Evolutionary conservation across 345 rosid genomes (phyloP).

Genomic region (Noccaea bulbosa): DNA sequence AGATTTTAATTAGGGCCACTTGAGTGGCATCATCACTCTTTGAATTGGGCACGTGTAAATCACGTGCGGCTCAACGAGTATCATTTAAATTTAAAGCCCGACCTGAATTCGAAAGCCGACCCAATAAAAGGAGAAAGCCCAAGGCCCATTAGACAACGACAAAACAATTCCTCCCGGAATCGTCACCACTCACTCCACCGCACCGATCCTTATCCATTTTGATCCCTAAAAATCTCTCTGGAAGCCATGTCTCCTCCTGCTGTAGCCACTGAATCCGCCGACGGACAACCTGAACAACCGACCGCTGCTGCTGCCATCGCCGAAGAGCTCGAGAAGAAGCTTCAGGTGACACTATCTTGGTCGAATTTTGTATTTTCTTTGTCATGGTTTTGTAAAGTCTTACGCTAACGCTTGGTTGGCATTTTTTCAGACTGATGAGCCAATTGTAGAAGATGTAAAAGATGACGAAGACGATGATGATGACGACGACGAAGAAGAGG

Average conservation of each 20-base stretch:
- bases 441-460: constrained; percentile 70
- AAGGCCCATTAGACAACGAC: not conserved
- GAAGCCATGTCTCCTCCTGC: constrained; percentile 63
- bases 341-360: constrained; percentile 36
- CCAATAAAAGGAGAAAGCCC: not conserved
- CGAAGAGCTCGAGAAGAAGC: constrained; percentile 51
- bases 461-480: constrained; percentile 65
- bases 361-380: not conserved
- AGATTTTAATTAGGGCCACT: too few species aligned
- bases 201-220: constrained; percentile 31
- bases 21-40: not conserved
- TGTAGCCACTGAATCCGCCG: constrained; percentile 55
- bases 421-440: constrained; percentile 52
- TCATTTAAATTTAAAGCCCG: not conserved
- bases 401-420: not conserved
- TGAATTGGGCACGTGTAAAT: not conserved
- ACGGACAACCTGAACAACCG: constrained; percentile 37
- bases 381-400: not conserved
- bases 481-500: constrained; percentile 71
- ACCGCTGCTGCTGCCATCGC: constrained; percentile 28
- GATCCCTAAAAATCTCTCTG: not conserved
- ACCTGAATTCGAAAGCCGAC: not conserved
- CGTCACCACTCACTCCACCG: not conserved
- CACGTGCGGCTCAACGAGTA: not conserved
- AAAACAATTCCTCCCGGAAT: not conserved